These are phyloP conservation scores for Sporothrix phasma DNA, from an alignment of 2,329 filamentous ascomycete genomes.

Conservation along the genomic window DNA sequence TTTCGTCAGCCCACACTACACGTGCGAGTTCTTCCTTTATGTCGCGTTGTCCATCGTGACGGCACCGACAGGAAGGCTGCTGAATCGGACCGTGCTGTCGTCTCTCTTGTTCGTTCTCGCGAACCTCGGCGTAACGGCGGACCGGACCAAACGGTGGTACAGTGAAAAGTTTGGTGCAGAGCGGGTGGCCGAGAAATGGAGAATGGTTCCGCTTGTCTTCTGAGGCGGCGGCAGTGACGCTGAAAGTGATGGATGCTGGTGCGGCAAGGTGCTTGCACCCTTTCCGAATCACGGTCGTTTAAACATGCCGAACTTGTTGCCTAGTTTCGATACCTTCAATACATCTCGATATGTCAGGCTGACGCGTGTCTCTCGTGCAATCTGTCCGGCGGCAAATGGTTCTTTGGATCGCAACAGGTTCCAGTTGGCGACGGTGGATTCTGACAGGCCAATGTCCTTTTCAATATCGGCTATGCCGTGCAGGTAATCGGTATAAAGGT, in stretches of 20 bases:
- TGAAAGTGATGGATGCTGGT: neutral
- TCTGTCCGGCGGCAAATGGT: constrained; percentile 40
- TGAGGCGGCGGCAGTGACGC: constrained; percentile 25
- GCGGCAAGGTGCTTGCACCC: neutral
- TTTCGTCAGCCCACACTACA: constrained; percentile 82
- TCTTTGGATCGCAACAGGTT: constrained; percentile 44
- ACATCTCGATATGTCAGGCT: constrained; percentile 84
- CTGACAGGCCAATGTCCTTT: constrained; percentile 55
- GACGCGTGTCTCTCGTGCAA: constrained; percentile 49
- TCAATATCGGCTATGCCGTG: constrained; percentile 63
- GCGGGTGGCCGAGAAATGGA: constrained; percentile 54
- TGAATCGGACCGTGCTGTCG: constrained; percentile 65
- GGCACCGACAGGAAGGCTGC: constrained; percentile 53
- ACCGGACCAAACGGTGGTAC: constrained; percentile 73
- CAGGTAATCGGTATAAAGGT: constrained; percentile 59
- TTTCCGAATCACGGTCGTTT: constrained; percentile 23
- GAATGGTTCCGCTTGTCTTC: constrained; percentile 64
- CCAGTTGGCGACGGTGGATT: constrained; percentile 63
- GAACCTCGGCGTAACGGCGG: constrained; percentile 75
- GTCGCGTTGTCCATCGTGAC: constrained; percentile 62
- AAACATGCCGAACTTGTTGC: constrained; percentile 49
- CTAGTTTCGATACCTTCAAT: constrained; percentile 65
- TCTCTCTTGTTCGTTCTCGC: constrained; percentile 62
- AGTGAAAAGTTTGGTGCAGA: constrained; percentile 59
- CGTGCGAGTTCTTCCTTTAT: constrained; percentile 79